A percentile compares a stretch with the other conserved stretches of the same genome.
phyloP scores from a whole-genome alignment of 148 eudicot species.

The Camellia lanceoleosa region DNA sequence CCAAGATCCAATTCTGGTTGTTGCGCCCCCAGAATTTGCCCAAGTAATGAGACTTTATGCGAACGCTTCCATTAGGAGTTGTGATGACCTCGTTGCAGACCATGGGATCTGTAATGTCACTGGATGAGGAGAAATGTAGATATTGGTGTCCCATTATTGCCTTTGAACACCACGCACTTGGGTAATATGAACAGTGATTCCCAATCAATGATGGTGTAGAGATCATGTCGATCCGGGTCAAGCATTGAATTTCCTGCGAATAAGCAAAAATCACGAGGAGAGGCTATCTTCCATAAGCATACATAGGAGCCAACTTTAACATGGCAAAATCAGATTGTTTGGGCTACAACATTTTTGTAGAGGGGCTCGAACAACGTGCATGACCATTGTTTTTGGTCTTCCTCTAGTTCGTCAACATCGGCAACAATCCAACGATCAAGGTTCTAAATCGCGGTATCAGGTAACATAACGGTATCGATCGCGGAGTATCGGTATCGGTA shows the following conservation, averaged over 20 bases:
- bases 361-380: slow-evolving; percentile 12
- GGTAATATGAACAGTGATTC: background rate
- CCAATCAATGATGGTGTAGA: background rate
- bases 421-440: slow-evolving; percentile 14
- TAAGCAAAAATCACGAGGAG: background rate
- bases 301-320: background rate
- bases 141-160: slow-evolving; percentile 3
- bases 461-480: too few relatives aligned
- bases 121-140: background rate
- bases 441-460: too few relatives aligned
- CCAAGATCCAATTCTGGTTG: background rate
- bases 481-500: too few relatives aligned
- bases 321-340: background rate
- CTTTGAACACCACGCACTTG: background rate
- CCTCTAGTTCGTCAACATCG: background rate
- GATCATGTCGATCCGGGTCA: background rate
- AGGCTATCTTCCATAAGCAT: too few relatives aligned
- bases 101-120: background rate
- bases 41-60: background rate
- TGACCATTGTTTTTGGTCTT: slow-evolving; percentile 6
- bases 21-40: slow-evolving; percentile 21
- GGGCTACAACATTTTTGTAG: too few relatives aligned
- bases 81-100: slow-evolving; percentile 12
- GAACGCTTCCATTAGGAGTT: slow-evolving; percentile 9
- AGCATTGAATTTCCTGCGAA: background rate